Base-by-base conservation (phyloP, 352 stramenopile genomes). In the Phytophthora palmivora region DNA sequence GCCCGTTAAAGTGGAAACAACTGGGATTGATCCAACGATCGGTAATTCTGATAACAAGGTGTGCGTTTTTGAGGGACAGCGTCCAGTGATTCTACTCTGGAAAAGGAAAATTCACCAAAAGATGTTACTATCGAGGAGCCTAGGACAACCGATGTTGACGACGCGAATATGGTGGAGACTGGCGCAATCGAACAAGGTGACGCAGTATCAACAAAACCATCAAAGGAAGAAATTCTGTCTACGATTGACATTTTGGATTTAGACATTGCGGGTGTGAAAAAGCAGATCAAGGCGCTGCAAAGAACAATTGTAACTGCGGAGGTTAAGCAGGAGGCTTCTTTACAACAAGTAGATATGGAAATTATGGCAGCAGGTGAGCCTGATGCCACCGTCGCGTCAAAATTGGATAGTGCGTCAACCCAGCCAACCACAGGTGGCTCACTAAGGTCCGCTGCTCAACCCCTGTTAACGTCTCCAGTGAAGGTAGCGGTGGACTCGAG, bases 141-240 rank as follows among this genome's bases (percentile, higher is more conserved):
- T 32, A 19, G 51, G 12, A 44, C 18, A n/a, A 30, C 30, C 48
- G 57, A 49, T 15, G 16, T 39, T 48, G 47, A 45, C 16, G 8
- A 61, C 21, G 9, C 11, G 26, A 58, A 52, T 10, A 50, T 55
- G 22, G 32, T 21, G 19, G 55, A 57, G n/a, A 33, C 3, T 37
- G 19, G 36, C 45, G 61, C 38, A 49, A 58, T 34, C 7, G 56
- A 59, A 15, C 49, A 56, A 52, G 49, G 51, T 33, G 37, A 49
- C 4, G 37, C 51, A 30, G 39, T 22, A 2, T 11, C 36, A 37
- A 32, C 34, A 37, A 78, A 79, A 24, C 72, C 73, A 1, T 84
- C 82, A 34, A 96, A 96, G 53, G 84, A 94, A 58, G 70, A 82
- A 19, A 93, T 96, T 66, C 63, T 96, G n/a, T 74, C 67, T 5